Percentiles rank a stretch among this genome's conserved stretches.
phyloP scores from a whole-genome alignment of 2,329 filamentous ascomycete genomes.

The Calonectria pauciramosa region DNA sequence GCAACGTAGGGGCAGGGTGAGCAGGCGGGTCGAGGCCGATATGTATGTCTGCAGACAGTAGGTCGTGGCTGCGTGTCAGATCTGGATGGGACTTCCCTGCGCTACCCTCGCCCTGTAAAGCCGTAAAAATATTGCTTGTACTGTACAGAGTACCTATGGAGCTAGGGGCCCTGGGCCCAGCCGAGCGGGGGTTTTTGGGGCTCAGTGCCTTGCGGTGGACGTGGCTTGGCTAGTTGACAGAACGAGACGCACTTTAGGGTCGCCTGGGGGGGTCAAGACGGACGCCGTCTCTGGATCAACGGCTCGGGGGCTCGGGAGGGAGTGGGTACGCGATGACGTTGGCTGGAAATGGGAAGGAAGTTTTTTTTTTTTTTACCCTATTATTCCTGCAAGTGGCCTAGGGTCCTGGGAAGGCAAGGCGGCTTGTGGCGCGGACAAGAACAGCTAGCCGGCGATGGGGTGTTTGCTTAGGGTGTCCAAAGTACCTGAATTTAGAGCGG shows the following conservation, averaged over 20 bases:
- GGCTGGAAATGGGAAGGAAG: constrained; percentile 28
- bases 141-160: constrained; percentile 21
- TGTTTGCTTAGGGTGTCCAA: constrained; percentile 1
- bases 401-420: constrained; percentile 6
- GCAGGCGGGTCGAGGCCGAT: constrained; percentile 27
- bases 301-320: constrained; percentile 44
- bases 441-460: not conserved
- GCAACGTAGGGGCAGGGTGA: constrained; percentile 9
- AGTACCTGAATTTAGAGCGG: constrained; percentile 14
- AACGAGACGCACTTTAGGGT: constrained; percentile 14
- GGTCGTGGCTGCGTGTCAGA: constrained; percentile 48
- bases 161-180: constrained; percentile 22
- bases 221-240: constrained; percentile 26
- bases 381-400: constrained; percentile 11
- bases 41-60: constrained; percentile 27
- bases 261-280: constrained; percentile 1
- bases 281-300: constrained; percentile 43
- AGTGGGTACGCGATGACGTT: constrained; percentile 50
- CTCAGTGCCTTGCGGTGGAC: constrained; percentile 33
- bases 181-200: constrained; percentile 23
- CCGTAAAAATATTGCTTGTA: constrained; percentile 20
- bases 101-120: constrained; percentile 26
- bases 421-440: constrained; percentile 16
- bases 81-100: constrained; percentile 47
- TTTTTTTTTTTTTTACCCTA: constrained; percentile 7